Percentiles rank a stretch among this genome's conserved stretches.
Evolutionary conservation across 2,329 filamentous ascomycete genomes (phyloP).

Genomic region (Aspergillus vadensis): DNA sequence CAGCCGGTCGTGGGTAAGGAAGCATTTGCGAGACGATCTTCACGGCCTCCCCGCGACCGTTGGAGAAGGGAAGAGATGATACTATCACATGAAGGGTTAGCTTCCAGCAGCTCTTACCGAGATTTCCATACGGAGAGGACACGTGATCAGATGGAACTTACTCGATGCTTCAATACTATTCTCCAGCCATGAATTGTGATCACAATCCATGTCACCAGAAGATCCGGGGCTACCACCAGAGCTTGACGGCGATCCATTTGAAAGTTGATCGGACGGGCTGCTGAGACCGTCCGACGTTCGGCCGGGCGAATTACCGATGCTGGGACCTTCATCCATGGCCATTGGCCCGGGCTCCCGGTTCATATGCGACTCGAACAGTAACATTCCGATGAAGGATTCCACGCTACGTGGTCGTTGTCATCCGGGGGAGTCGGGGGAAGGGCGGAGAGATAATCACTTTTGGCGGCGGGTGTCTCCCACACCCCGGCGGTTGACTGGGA

Average conservation of each 20-base stretch:
- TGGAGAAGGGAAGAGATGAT: constrained; percentile 43
- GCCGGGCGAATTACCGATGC: constrained; percentile 31
- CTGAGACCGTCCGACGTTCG: constrained; percentile 32
- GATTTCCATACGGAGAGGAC: no score
- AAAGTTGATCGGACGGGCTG: constrained; percentile 34
- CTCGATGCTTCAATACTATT: constrained; percentile 40
- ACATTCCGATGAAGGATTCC: constrained; percentile 38
- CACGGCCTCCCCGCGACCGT: constrained; percentile 46
- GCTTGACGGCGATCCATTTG: constrained; percentile 33
- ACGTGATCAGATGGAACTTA: constrained; percentile 25
- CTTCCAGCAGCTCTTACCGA: background rate
- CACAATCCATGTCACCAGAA: constrained; percentile 36
- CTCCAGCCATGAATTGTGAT: constrained; percentile 40
- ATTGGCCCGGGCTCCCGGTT: constrained; percentile 30
- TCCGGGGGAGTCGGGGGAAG: constrained; percentile 47
- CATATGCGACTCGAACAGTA: constrained; percentile 32
- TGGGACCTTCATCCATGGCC: constrained; percentile 33
- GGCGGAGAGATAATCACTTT: constrained; percentile 36
- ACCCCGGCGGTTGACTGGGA: constrained; percentile 38
- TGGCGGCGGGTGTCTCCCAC: constrained; percentile 28
- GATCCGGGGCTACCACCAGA: constrained; percentile 34
- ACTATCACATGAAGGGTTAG: constrained; percentile 25
- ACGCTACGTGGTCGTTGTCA: constrained; percentile 42
- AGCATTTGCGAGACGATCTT: constrained; percentile 63
- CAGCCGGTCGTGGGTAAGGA: constrained; percentile 52